Conservation (phyloP, 768 basidiomycete species). For the Sistotremastrum suecicum region DNA sequence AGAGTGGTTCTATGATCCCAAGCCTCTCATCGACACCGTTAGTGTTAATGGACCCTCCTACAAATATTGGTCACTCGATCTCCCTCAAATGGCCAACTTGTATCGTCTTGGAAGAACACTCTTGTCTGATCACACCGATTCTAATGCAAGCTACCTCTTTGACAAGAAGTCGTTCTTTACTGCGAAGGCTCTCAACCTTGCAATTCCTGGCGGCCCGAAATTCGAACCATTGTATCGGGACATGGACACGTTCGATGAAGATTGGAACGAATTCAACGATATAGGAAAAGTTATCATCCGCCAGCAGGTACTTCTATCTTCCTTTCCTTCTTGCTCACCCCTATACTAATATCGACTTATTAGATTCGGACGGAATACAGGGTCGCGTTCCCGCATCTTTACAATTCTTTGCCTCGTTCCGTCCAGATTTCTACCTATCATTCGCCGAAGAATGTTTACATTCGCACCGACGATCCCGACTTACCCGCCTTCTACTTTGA, state of each 20-base stretch:
- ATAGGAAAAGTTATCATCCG: constrained; percentile 99
- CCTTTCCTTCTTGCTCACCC: too few species aligned
- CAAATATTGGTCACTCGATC: constrained; percentile 79
- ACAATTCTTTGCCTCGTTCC: constrained; percentile 93
- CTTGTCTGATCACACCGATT: constrained; percentile 84
- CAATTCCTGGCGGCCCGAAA: constrained; percentile 95
- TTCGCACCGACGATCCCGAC: constrained; percentile 98
- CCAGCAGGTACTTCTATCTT: constrained; percentile 37
- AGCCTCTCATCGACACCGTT: constrained; percentile 83
- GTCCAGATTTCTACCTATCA: constrained; percentile 90
- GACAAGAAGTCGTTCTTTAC: constrained; percentile 98
- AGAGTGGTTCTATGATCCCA: constrained; percentile 98
- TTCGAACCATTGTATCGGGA: constrained; percentile 96
- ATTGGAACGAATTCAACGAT: constrained; percentile 99
- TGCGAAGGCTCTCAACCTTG: constrained; percentile 93
- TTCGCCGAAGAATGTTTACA: constrained; percentile 92
- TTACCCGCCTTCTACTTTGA: constrained; percentile 98
- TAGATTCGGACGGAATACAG: constrained; percentile 93
- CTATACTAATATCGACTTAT: too few species aligned
- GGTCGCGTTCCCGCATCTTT: constrained; percentile 96
- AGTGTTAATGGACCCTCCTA: constrained; percentile 89
- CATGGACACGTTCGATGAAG: constrained; percentile 95
- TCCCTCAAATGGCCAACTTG: constrained; percentile 94
- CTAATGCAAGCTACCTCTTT: constrained; percentile 84
- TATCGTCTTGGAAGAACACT: constrained; percentile 92